Percentiles rank a stretch among this genome's conserved stretches.
phyloP scores from a whole-genome alignment of 768 basidiomycete genomes.

The Mycena rebaudengoi region DNA sequence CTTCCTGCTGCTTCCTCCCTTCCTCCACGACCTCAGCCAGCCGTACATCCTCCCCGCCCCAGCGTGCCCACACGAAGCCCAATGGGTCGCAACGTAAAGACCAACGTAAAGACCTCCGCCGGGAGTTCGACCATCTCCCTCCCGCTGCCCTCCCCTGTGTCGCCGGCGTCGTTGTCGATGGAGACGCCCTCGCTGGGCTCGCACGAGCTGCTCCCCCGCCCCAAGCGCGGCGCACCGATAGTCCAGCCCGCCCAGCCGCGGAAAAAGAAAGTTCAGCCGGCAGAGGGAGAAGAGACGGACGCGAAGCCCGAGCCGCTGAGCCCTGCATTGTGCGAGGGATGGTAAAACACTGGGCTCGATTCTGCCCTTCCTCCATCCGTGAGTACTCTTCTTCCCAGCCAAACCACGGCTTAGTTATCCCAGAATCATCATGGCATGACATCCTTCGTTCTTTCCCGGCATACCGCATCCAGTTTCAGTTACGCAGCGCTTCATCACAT shows the following conservation, averaged over 20 bases:
- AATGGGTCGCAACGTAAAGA: too few relatives aligned
- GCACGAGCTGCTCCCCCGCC: constrained; percentile 19
- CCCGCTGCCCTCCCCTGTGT: constrained; percentile 18
- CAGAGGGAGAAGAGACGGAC: neutral
- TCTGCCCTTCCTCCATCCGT: neutral
- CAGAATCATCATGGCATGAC: neutral
- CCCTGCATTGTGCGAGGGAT: constrained; percentile 24
- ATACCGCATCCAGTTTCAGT: too few relatives aligned
- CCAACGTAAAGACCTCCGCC: neutral
- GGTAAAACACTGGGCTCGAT: constrained; percentile 1
- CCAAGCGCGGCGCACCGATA: neutral
- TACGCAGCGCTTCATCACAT: too few relatives aligned
- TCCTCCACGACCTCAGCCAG: too few relatives aligned
- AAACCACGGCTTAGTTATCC: neutral
- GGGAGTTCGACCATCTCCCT: constrained; percentile 12
- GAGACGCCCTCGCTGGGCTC: constrained; percentile 25
- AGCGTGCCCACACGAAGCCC: too few relatives aligned
- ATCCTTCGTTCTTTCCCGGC: neutral
- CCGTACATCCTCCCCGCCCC: too few relatives aligned
- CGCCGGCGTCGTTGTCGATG: constrained; percentile 16
- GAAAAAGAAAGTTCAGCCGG: neutral
- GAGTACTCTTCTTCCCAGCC: neutral
- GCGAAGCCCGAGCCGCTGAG: neutral
- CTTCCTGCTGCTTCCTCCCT: too few relatives aligned
- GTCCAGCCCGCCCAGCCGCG: neutral